These are phyloP conservation scores for Trichomonas tenax DNA, from an alignment of 208 protist species.

Conservation along the genomic window DNA sequence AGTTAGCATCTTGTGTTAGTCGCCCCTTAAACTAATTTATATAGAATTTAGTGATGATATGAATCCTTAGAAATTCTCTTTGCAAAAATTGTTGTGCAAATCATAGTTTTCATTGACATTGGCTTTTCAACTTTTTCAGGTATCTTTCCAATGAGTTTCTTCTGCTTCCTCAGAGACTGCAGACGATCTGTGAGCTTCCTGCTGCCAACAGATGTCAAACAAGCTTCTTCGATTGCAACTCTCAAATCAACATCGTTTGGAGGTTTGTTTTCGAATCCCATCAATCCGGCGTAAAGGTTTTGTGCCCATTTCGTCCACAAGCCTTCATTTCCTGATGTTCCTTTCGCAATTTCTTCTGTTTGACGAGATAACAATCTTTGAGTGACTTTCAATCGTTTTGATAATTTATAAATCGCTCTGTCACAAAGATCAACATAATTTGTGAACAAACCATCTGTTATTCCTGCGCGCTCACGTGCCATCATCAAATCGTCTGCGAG, in stretches of 20 bases:
- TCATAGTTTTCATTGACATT: background rate
- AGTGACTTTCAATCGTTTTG: background rate
- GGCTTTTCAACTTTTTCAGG: background rate
- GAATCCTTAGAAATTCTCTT: background rate
- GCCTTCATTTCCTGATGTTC: background rate
- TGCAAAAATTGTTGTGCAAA: background rate
- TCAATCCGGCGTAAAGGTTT: background rate
- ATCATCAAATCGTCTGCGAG: background rate
- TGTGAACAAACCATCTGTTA: background rate
- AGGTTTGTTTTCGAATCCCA: background rate
- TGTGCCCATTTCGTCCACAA: background rate
- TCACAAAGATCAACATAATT: background rate
- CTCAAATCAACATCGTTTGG: background rate
- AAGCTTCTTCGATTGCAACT: background rate
- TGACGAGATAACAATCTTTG: background rate
- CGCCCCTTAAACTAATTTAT: no score
- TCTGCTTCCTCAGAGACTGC: background rate
- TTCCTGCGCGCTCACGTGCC: background rate
- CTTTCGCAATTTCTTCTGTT: background rate
- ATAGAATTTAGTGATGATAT: no score
- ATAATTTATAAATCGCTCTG: background rate
- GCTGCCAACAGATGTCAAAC: background rate
- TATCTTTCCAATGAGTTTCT: background rate
- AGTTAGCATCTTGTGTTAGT: no score
- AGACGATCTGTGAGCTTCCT: background rate